These are phyloP conservation scores for Firmiana major DNA, from an alignment of 345 rosid species.

Conservation along the genomic window DNA sequence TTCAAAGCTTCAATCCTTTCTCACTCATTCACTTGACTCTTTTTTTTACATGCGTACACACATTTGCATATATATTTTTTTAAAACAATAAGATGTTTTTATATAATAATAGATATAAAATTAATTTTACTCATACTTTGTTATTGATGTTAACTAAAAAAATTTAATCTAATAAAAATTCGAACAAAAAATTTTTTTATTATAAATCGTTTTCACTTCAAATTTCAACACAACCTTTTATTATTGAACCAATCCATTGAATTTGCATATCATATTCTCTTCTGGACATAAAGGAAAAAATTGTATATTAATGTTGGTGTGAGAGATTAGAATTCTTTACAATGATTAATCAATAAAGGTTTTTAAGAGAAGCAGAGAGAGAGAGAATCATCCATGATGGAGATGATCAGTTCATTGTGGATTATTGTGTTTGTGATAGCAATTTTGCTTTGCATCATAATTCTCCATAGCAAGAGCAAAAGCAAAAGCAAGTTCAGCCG, in stretches of 20 bases:
- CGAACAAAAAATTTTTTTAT: too few relatives aligned
- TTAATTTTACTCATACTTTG: too few relatives aligned
- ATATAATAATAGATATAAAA: too few relatives aligned
- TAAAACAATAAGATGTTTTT: too few relatives aligned
- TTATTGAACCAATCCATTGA: too few relatives aligned
- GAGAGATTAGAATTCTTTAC: background rate
- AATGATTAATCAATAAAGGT: constrained; percentile 15
- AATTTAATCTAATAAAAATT: too few relatives aligned
- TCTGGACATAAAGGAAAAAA: background rate
- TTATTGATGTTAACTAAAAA: too few relatives aligned
- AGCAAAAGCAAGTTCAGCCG: constrained; percentile 22
- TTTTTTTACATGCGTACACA: constrained; percentile 29
- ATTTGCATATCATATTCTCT: constrained; percentile 19
- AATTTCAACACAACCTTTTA: too few relatives aligned
- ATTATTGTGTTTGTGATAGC: constrained; percentile 24
- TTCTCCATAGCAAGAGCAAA: constrained; percentile 32
- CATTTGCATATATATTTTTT: constrained; percentile 31
- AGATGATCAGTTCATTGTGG: constrained; percentile 30
- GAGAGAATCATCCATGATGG: background rate
- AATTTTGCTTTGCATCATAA: constrained; percentile 23
- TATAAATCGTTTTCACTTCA: too few relatives aligned
- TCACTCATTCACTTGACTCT: background rate
- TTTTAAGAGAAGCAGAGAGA: constrained; percentile 20
- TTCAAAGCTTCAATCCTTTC: background rate
- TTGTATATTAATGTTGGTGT: background rate